phyloP scores from a whole-genome alignment of 768 basidiomycete genomes.

The Tulasnella calospora region DNA sequence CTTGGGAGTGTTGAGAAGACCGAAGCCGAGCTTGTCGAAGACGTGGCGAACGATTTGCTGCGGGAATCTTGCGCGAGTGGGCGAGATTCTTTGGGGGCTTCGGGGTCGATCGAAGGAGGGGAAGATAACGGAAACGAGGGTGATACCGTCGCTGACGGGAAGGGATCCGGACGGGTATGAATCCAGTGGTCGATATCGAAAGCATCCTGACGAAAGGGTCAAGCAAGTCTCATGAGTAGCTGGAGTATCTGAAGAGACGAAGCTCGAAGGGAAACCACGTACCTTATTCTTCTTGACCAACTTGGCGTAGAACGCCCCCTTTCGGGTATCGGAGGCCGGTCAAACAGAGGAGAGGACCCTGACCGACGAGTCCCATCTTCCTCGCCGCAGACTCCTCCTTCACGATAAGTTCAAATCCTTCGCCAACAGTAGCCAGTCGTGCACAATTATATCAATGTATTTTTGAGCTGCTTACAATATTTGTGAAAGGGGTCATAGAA shows the following conservation, averaged over 20 bases:
- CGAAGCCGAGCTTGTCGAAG: background rate
- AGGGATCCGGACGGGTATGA: background rate
- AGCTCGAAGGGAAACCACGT: background rate
- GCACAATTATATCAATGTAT: too few relatives aligned
- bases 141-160: background rate
- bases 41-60: background rate
- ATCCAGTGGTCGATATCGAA: background rate
- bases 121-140: background rate
- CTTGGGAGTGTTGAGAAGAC: background rate
- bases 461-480: too few relatives aligned
- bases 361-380: too few relatives aligned
- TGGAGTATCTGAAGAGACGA: too few relatives aligned
- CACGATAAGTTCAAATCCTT: too few relatives aligned
- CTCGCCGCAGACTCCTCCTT: too few relatives aligned
- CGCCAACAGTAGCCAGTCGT: too few relatives aligned
- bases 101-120: background rate
- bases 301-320: background rate
- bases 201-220: background rate
- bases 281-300: background rate
- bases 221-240: background rate
- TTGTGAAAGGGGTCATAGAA: too few relatives aligned
- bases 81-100: background rate
- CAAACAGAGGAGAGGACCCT: too few relatives aligned
- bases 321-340: too few relatives aligned
- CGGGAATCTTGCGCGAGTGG: background rate